Base-by-base conservation (phyloP, 108 stramenopile species). In the Chaetoceros tenuissimus region DNA sequence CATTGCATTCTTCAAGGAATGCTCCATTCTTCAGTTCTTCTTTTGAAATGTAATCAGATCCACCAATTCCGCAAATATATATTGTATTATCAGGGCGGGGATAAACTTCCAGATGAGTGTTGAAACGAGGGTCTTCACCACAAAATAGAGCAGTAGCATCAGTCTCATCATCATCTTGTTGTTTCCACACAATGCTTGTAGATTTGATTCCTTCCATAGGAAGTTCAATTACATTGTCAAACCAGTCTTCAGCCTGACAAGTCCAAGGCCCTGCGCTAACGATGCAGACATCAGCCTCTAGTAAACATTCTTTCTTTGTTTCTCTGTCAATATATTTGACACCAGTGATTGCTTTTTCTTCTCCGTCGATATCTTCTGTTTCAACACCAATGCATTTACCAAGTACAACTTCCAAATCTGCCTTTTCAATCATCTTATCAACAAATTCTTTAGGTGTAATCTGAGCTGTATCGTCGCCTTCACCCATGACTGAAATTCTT, bases 31-130 rank as follows among this genome's bases (percentile, higher is more conserved):
- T 78, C 13, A 88, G 71, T 17, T 89, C 84, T 7, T 78, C 71
- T n/a, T 73, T 92, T 28, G 73, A 59, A 13, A 97, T 90, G 66
- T 98, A 89, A 62, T 97, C 95, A 25, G 77, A 80, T 3, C 94
- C 94, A 5, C 96, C 96, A 47, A 96, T 87, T 16, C 97, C 97
- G 59, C 97, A 98, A 64, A 97, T 82, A 72, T 98, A 98, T 25
- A 98, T 80, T 2, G 73, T 73, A 16, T 83, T 86, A 53, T 92
- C 83, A 1, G 85, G 85, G 26, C 90, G 68, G 8, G 90, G 90
- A 66, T 92, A 92, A 0, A 92, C 86, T 62, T 92, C 90, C 60
- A 87, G 69, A 82, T 77, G 92, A 52, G 84, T 97, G 50, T 73
- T 74, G 67, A 78, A 92, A 34, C 78, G 69, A 59, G 81, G 43